Percentiles rank a stretch among this genome's conserved stretches.
phyloP scores from a whole-genome alignment of 2,329 filamentous ascomycete genomes.

The Trichocomaceae sp. region DNA sequence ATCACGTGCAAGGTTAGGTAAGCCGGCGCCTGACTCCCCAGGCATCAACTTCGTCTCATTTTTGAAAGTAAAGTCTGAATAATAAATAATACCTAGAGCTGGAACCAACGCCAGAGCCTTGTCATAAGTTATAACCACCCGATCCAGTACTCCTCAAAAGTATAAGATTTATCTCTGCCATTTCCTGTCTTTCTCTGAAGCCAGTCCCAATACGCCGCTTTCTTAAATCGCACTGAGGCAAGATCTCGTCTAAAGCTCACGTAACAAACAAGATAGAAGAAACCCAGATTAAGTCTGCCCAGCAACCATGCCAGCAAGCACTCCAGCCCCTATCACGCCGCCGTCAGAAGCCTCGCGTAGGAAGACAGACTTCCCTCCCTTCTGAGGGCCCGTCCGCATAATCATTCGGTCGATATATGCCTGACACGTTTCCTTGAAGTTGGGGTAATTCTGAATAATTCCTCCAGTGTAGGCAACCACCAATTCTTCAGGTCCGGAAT shows the following conservation, averaged over 20 bases:
- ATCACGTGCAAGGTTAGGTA: conserved; percentile 2
- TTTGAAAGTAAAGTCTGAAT: no score
- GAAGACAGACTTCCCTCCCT: conserved; percentile 45
- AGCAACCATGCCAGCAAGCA: conserved; percentile 45
- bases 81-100: no score
- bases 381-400: conserved; percentile 39
- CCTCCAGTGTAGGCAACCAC: conserved; percentile 75
- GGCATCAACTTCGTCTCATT: background rate
- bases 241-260: background rate
- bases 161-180: background rate
- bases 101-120: conserved; percentile 3
- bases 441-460: conserved; percentile 72
- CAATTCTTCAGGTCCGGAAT: conserved; percentile 51
- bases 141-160: background rate
- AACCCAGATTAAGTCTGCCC: background rate
- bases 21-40: background rate
- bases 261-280: background rate
- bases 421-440: conserved; percentile 66
- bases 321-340: conserved; percentile 51
- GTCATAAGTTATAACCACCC: background rate
- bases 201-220: background rate
- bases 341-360: conserved; percentile 48
- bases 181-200: background rate
- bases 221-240: background rate
- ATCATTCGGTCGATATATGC: conserved; percentile 56